Evolutionary conservation across 371 early-diverging fungal genomes (phyloP).

Genomic region (Zopfochytrium polystomum): DNA sequence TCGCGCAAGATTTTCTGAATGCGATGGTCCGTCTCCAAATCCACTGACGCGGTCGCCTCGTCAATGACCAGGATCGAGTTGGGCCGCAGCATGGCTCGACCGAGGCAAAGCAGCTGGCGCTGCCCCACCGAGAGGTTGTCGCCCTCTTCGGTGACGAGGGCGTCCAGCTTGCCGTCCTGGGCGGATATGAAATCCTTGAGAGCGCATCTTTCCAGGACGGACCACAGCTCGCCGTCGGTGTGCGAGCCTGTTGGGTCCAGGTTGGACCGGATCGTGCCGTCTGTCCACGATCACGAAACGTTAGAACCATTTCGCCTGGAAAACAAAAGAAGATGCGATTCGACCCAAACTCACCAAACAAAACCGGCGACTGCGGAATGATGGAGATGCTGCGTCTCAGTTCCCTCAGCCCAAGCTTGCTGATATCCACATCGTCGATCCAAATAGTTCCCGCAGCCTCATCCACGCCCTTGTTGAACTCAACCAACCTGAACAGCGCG

Average conservation of each 20-base stretch:
- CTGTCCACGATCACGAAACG: constrained; percentile 49
- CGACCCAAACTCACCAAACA: constrained; percentile 44
- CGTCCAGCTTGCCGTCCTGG: no score
- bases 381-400: constrained; percentile 61
- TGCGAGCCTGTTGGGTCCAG: constrained; percentile 23
- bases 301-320: background rate
- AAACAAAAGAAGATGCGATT: background rate
- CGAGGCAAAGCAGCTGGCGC: constrained; percentile 54
- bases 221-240: constrained; percentile 42
- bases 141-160: constrained; percentile 29
- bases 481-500: constrained; percentile 27
- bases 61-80: constrained; percentile 54
- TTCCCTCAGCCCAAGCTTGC: constrained; percentile 25
- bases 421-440: constrained; percentile 35
- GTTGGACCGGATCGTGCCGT: constrained; percentile 24
- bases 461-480: constrained; percentile 19
- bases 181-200: constrained; percentile 22
- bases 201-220: constrained; percentile 35
- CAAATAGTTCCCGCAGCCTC: no score
- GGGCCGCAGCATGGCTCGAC: constrained; percentile 42
- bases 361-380: constrained; percentile 64
- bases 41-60: constrained; percentile 46
- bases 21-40: constrained; percentile 10
- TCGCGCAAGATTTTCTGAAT: constrained; percentile 12
- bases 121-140: constrained; percentile 66